Evolutionary conservation across 2,329 filamentous ascomycete species (phyloP).

Genomic region (Pyrenophora graminea): DNA sequence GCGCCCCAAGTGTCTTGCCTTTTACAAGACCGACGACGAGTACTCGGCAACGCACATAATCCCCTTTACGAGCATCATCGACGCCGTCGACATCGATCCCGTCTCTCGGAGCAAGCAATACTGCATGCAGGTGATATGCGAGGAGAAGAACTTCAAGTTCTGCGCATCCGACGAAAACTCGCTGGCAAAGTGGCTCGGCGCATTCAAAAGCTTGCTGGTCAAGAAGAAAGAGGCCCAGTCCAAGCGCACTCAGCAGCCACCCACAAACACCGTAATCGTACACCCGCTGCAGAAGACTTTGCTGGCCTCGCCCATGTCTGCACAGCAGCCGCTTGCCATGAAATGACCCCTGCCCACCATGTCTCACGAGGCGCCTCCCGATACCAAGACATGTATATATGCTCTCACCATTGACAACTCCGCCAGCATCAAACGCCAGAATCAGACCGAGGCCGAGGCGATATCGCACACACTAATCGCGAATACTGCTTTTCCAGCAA

Average conservation of each 20-base stretch:
- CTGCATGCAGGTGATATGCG: slow-evolving; percentile 91
- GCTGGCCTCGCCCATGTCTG: slow-evolving; percentile 7
- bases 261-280: slow-evolving; percentile 14
- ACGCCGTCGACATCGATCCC: slow-evolving; percentile 90
- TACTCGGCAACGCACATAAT: slow-evolving; percentile 86
- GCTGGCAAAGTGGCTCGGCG: slow-evolving; percentile 82
- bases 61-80: slow-evolving; percentile 76
- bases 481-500: background rate
- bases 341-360: slow-evolving; percentile 1
- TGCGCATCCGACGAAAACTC: slow-evolving; percentile 75
- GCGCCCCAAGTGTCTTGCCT: slow-evolving; percentile 78
- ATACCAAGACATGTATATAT: slow-evolving; percentile 12
- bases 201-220: slow-evolving; percentile 82
- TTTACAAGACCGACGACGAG: slow-evolving; percentile 92
- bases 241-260: slow-evolving; percentile 25
- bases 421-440: background rate
- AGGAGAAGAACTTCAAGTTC: slow-evolving; percentile 69
- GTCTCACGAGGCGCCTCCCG: background rate
- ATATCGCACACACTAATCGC: slow-evolving; percentile 8
- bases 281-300: slow-evolving; percentile 13
- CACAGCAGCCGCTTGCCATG: slow-evolving; percentile 13
- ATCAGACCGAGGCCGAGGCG: background rate
- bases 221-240: slow-evolving; percentile 63
- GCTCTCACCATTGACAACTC: slow-evolving; percentile 4
- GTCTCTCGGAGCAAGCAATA: slow-evolving; percentile 80